Evolutionary conservation across 1,139 yeast genomes (phyloP).

Genomic region (Lipomyces yarrowii): DNA sequence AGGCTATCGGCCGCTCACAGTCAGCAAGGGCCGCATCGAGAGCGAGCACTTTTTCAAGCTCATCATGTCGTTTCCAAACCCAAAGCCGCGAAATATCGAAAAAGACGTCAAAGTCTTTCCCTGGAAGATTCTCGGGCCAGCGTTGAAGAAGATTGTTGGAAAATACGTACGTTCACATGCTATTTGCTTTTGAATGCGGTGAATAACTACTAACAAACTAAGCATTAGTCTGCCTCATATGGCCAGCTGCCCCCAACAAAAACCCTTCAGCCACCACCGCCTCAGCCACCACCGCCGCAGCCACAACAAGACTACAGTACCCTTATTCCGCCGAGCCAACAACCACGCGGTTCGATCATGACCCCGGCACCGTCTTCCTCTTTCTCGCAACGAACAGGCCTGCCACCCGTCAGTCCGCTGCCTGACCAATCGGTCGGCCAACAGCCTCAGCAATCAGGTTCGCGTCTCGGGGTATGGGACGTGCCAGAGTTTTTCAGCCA

Average conservation of each 20-base stretch:
- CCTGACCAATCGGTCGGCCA: not conserved
- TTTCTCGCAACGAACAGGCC: not conserved
- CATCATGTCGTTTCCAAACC: conserved; percentile 65
- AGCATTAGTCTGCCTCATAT: conserved; percentile 1
- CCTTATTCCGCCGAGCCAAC: not conserved
- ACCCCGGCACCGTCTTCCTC: not conserved
- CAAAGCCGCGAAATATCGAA: conserved; percentile 72
- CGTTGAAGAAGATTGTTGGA: conserved; percentile 62
- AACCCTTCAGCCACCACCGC: not conserved
- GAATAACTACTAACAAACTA: no score
- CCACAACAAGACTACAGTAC: not conserved
- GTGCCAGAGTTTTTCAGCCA: not conserved
- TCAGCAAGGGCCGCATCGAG: conserved; percentile 54
- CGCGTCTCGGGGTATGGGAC: conserved; percentile 2
- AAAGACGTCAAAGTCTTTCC: conserved; percentile 70
- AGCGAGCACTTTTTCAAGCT: conserved; percentile 55
- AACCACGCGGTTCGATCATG: not conserved
- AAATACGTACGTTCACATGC: conserved; percentile 49
- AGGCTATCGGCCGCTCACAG: conserved; percentile 63
- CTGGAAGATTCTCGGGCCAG: conserved; percentile 59
- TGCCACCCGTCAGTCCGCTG: not conserved
- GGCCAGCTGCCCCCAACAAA: not conserved
- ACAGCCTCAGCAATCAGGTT: not conserved
- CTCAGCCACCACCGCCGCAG: not conserved
- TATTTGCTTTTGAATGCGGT: no score